phyloP scores from a whole-genome alignment of 768 basidiomycete species.

The Amanita exitialis region DNA sequence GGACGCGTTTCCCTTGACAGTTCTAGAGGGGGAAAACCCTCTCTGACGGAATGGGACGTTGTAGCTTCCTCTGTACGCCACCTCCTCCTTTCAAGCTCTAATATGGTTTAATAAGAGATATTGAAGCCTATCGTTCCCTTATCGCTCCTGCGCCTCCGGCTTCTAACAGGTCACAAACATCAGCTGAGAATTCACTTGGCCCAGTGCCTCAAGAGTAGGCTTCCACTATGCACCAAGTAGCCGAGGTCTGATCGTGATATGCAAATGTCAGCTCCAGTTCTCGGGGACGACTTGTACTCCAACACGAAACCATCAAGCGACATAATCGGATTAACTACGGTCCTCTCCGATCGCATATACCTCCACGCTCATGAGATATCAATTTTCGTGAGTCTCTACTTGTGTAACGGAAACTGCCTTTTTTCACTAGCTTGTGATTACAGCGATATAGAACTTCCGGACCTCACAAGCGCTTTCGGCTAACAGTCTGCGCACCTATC shows the following conservation, averaged over 20 bases:
- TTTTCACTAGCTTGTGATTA: not conserved
- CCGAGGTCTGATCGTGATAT: not conserved
- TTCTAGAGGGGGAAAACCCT: conserved; percentile 19
- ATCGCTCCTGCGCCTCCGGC: conserved; percentile 43
- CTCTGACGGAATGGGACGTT: conserved; percentile 48
- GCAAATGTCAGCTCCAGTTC: conserved; percentile 42
- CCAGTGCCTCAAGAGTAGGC: conserved; percentile 35
- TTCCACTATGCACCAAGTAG: not conserved
- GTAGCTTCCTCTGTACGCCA: conserved; percentile 46
- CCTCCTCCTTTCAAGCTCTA: not conserved
- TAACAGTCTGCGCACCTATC: conserved; percentile 47
- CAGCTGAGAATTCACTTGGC: conserved; percentile 63
- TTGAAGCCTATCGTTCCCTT: conserved; percentile 33
- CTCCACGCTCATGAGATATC: conserved; percentile 52
- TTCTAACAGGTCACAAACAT: conserved; percentile 59
- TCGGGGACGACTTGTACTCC: conserved; percentile 51
- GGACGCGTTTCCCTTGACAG: conserved; percentile 34
- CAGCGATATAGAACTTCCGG: conserved; percentile 41
- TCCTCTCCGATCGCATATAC: conserved; percentile 42
- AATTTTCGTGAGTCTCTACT: conserved; percentile 33
- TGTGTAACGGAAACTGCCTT: not conserved
- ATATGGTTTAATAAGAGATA: not conserved
- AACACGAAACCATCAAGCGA: conserved; percentile 18
- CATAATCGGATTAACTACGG: conserved; percentile 14
- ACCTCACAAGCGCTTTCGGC: conserved; percentile 35